Base-by-base conservation (phyloP, 345 rosid genomes). In the Barbarea vulgaris region DNA sequence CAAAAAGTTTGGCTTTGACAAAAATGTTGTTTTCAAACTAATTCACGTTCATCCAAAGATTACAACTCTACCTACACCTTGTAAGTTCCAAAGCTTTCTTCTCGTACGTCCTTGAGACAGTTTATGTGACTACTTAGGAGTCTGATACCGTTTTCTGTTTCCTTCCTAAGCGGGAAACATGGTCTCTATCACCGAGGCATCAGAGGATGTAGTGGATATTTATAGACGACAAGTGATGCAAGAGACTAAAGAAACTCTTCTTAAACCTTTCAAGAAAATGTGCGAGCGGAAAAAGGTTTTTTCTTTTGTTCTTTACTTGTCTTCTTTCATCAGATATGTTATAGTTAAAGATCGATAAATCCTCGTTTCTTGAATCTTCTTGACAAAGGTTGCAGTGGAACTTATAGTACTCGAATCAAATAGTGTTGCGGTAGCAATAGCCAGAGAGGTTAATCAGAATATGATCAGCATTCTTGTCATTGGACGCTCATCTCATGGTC, bases 181-280 rank as follows among this genome's bases (percentile, higher is more conserved):
- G 2, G 72, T 89, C 69, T 83, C 93, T 50, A 62, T 91, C 72
- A 73, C 90, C 42, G 87, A 88, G 80, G 92, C 85, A 39, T 85
- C 96, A 62, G 90, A 93, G 7, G 93, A 88, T 72, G 83, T 91
- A 17, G 93, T 87, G 3, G 81, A 80, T 75, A 88, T 90, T 58
- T 87, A 89, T 75, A 91, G 72, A 87, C 80, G 71, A 80, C 82
- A 89, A 64, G 73, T 79, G 62, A 84, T 85, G 67, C 81, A 90
- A 86, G 84, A 81, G 83, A 70, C 82, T 0, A 79, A 39, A 44
- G 82, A 82, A 67, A 80, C 72, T 80, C 83, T 93, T 74, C 87
- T 85, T 19, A 69, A 69, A 73, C 91, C 93, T 79, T 88, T 55
- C 76, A 89, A 80, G 82, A 84, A 78, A 42, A 79, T 91, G 73